phyloP scores from a whole-genome alignment of 805 yeast species.

The Pichia nakasei region DNA sequence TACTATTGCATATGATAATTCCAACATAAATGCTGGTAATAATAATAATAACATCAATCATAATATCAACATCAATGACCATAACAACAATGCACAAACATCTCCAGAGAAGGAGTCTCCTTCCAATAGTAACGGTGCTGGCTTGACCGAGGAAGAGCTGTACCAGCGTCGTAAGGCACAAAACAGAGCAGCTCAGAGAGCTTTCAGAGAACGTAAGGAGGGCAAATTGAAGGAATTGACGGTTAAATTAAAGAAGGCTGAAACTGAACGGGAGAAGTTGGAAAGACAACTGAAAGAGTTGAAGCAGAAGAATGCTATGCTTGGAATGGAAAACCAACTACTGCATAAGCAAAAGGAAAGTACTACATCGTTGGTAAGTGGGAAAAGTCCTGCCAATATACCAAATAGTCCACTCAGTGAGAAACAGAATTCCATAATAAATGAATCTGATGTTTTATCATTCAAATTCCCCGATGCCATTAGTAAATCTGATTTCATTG shows the following conservation, averaged over 20 bases:
- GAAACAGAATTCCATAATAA: background rate
- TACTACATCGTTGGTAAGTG: background rate
- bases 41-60: too few species aligned
- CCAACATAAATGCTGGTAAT: too few species aligned
- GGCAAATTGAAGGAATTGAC: slow-evolving; percentile 61
- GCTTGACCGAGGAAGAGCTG: slow-evolving; percentile 31
- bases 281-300: slow-evolving; percentile 34
- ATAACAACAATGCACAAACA: too few species aligned
- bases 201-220: slow-evolving; percentile 77
- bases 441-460: background rate
- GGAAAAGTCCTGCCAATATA: background rate
- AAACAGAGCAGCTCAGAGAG: slow-evolving; percentile 81
- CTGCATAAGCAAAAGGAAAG: slow-evolving; percentile 28
- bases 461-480: slow-evolving; percentile 22
- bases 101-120: too few species aligned
- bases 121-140: too few species aligned
- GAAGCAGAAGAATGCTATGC: slow-evolving; percentile 44
- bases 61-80: too few species aligned
- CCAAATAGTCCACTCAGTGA: background rate
- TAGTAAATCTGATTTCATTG: slow-evolving; percentile 17
- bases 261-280: slow-evolving; percentile 34
- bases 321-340: slow-evolving; percentile 55
- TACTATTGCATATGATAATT: too few species aligned
- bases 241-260: slow-evolving; percentile 47
- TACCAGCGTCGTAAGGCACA: slow-evolving; percentile 61